phyloP scores from a whole-genome alignment of 768 basidiomycete species.

The Russula earlei region DNA sequence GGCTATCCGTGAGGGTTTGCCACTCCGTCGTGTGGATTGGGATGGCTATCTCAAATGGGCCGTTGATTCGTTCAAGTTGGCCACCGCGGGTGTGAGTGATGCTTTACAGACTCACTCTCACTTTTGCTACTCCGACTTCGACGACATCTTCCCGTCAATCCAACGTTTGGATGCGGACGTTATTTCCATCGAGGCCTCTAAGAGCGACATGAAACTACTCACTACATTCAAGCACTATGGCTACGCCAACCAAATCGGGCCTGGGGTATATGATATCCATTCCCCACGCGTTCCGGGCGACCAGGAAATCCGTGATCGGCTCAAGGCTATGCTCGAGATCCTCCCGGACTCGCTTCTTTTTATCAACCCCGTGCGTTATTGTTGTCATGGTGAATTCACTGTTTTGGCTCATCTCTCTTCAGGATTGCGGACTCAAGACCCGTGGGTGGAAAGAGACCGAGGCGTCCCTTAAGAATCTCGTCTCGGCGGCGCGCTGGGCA shows the following conservation, averaged over 20 bases:
- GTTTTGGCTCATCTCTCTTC: conserved; percentile 10
- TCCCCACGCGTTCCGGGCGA: conserved; percentile 93
- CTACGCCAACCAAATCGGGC: conserved; percentile 96
- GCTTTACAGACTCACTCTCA: conserved; percentile 96
- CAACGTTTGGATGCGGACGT: conserved; percentile 96
- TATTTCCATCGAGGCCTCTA: conserved; percentile 97
- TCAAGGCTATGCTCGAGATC: conserved; percentile 73
- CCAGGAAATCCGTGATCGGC: conserved; percentile 90
- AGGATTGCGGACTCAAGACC: conserved; percentile 97
- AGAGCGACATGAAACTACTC: conserved; percentile 97
- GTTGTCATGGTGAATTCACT: background rate
- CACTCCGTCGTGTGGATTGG: conserved; percentile 95
- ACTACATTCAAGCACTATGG: conserved; percentile 91
- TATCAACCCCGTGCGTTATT: conserved; percentile 66
- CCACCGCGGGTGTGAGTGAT: conserved; percentile 93
- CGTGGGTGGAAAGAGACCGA: conserved; percentile 98
- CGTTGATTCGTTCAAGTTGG: conserved; percentile 96
- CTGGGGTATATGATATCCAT: conserved; percentile 98
- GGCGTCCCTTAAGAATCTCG: conserved; percentile 77
- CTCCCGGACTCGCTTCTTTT: conserved; percentile 76
- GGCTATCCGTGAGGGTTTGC: conserved; percentile 97
- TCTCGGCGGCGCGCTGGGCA: conserved; percentile 89
- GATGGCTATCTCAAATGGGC: conserved; percentile 95
- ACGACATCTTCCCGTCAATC: conserved; percentile 97
- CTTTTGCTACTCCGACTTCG: conserved; percentile 99